Evolutionary conservation across 768 basidiomycete genomes (phyloP).

Genomic region (Leccinum broughii): DNA sequence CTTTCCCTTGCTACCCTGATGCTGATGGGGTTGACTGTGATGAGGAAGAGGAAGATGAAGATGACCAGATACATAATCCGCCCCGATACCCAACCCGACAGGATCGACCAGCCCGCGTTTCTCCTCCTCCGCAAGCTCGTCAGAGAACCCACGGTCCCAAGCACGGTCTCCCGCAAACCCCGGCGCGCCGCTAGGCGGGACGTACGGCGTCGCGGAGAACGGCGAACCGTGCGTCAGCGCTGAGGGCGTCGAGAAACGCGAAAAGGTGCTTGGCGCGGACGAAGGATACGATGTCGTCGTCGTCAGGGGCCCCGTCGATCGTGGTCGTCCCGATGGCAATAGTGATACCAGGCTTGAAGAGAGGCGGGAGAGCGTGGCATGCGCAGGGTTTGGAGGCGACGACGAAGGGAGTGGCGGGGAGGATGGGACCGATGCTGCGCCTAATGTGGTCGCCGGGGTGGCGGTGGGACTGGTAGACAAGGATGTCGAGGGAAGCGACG

Average conservation of each 20-base stretch:
- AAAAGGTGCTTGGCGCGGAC: slow-evolving; percentile 11
- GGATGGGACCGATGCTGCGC: neutral
- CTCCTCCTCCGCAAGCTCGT: slow-evolving; percentile 45
- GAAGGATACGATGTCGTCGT: slow-evolving; percentile 9
- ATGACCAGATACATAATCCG: slow-evolving; percentile 7
- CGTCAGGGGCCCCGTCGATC: slow-evolving; percentile 3
- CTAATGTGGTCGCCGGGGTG: neutral
- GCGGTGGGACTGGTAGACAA: neutral
- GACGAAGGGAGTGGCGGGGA: neutral
- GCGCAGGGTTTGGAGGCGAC: slow-evolving; percentile 14
- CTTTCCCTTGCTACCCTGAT: slow-evolving; percentile 36
- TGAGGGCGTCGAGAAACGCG: slow-evolving; percentile 20
- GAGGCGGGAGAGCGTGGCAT: slow-evolving; percentile 45
- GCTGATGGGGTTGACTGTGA: neutral
- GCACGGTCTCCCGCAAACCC: slow-evolving; percentile 66
- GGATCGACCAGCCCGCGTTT: slow-evolving; percentile 38
- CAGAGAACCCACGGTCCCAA: slow-evolving; percentile 70
- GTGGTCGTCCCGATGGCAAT: slow-evolving; percentile 31
- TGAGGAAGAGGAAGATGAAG: neutral
- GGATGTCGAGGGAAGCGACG: slow-evolving; percentile 9
- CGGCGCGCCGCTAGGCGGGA: slow-evolving; percentile 67
- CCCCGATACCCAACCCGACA: slow-evolving; percentile 38
- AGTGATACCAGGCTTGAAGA: slow-evolving; percentile 56
- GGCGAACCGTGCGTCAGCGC: slow-evolving; percentile 49
- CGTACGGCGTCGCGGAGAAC: slow-evolving; percentile 46